Conservation (phyloP, 2,329 filamentous ascomycete species). For the Didymellaceae sp. region DNA sequence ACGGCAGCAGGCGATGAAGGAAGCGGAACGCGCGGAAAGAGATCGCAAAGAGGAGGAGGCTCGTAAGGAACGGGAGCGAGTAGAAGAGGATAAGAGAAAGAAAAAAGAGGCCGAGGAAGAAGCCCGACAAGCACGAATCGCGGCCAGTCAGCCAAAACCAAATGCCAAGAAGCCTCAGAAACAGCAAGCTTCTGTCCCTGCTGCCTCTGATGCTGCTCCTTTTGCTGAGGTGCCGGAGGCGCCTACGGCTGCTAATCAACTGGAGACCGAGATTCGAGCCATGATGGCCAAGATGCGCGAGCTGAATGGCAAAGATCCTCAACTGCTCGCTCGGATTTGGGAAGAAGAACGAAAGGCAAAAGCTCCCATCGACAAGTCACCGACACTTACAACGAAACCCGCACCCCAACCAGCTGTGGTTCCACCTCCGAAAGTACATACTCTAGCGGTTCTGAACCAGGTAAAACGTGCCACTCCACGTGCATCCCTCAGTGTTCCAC, state of each 20-base stretch:
- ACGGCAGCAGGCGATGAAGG: conserved; percentile 49
- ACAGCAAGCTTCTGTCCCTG: conserved; percentile 23
- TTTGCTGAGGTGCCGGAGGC: conserved; percentile 8
- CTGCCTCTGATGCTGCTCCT: neutral
- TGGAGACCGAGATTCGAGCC: conserved; percentile 59
- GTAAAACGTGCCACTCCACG: conserved; percentile 30
- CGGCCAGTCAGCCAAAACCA: conserved; percentile 26
- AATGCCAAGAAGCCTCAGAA: conserved; percentile 31
- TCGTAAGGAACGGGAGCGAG: conserved; percentile 37
- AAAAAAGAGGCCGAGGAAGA: conserved; percentile 30
- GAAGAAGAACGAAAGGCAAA: conserved; percentile 58
- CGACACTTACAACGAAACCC: conserved; percentile 32
- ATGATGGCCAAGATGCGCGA: conserved; percentile 66
- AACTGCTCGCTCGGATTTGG: conserved; percentile 62
- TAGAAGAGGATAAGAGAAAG: conserved; percentile 32
- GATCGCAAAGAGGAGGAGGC: conserved; percentile 36
- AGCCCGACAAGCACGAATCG: conserved; percentile 14
- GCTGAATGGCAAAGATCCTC: conserved; percentile 62
- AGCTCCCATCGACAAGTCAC: conserved; percentile 30
- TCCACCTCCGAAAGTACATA: conserved; percentile 16
- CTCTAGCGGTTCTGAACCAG: conserved; percentile 27
- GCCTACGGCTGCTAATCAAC: conserved; percentile 28
- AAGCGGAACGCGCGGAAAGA: conserved; percentile 45
- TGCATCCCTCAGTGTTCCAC: conserved; percentile 15
- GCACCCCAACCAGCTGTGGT: conserved; percentile 24